phyloP scores from a whole-genome alignment of 768 basidiomycete species.

The Boletus insuetus region DNA sequence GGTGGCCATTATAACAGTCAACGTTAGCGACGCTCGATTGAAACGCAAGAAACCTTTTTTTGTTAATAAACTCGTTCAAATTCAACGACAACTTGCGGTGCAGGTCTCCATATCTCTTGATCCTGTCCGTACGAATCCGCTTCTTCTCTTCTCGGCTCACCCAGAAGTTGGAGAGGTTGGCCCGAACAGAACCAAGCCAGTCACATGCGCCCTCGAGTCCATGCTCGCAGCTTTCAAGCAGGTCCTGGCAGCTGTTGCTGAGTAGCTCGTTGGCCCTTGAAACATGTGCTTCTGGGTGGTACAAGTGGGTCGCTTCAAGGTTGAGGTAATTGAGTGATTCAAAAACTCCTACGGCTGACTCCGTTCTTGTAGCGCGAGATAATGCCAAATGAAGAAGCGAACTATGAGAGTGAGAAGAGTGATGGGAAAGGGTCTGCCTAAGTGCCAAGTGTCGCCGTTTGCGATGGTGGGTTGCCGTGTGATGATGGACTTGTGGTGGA shows the following conservation, averaged over 20 bases:
- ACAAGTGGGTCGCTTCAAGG: not conserved
- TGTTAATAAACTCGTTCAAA: slow-evolving; percentile 46
- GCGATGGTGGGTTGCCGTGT: not conserved
- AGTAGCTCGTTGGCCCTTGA: not conserved
- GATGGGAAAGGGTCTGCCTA: not conserved
- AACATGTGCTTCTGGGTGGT: not conserved
- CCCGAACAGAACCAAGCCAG: slow-evolving; percentile 50
- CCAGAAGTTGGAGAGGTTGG: slow-evolving; percentile 39
- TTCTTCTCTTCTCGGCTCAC: slow-evolving; percentile 28
- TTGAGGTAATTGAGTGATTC: not conserved
- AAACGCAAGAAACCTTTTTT: slow-evolving; percentile 42
- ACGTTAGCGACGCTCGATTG: not conserved
- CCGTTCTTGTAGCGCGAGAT: not conserved
- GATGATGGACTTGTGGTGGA: no score
- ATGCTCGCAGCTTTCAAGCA: slow-evolving; percentile 44
- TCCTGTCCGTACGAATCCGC: slow-evolving; percentile 29
- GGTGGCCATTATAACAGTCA: not conserved
- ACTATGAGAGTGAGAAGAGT: not conserved
- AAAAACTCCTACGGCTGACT: not conserved
- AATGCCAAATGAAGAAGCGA: not conserved
- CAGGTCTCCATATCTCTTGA: slow-evolving; percentile 38
- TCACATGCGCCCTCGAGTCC: slow-evolving; percentile 40
- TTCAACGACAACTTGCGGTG: slow-evolving; percentile 34
- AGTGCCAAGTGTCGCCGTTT: not conserved
- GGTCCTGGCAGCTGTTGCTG: slow-evolving; percentile 22